Evolutionary conservation across 352 stramenopile genomes (phyloP).

Genomic region (Phytophthora litchii): DNA sequence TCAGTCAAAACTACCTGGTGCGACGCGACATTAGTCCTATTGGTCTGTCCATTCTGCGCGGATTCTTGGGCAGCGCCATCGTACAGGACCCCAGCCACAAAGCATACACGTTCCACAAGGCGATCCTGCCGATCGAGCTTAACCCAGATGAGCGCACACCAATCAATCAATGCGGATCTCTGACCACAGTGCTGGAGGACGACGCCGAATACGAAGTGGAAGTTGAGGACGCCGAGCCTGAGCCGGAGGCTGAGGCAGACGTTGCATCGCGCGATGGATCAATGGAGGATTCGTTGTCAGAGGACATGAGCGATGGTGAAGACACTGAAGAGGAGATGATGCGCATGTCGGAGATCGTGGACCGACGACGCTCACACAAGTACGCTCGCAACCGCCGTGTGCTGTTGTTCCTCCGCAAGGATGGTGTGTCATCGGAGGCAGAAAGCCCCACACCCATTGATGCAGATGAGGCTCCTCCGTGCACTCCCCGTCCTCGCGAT

Average conservation of each 20-base stretch:
- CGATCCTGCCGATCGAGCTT: slow-evolving; percentile 55
- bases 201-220: slow-evolving; percentile 49
- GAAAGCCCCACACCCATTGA: slow-evolving; percentile 5
- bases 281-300: slow-evolving; percentile 44
- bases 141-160: slow-evolving; percentile 49
- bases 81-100: slow-evolving; percentile 61
- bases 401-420: slow-evolving; percentile 61
- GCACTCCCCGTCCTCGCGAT: slow-evolving; percentile 21
- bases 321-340: slow-evolving; percentile 46
- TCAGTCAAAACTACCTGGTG: slow-evolving; percentile 62
- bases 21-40: slow-evolving; percentile 64
- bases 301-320: slow-evolving; percentile 47
- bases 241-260: slow-evolving; percentile 44
- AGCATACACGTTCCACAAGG: slow-evolving; percentile 61
- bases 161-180: slow-evolving; percentile 64
- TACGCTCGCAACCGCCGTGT: slow-evolving; percentile 62
- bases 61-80: slow-evolving; percentile 66
- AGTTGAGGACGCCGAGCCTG: slow-evolving; percentile 36
- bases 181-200: slow-evolving; percentile 70
- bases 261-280: slow-evolving; percentile 43
- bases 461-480: slow-evolving; percentile 14
- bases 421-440: slow-evolving; percentile 22
- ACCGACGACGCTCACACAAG: slow-evolving; percentile 60
- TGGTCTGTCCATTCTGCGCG: slow-evolving; percentile 67
- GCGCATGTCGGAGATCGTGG: slow-evolving; percentile 48